phyloP scores from a whole-genome alignment of 352 stramenopile species.

The Thalassiosira hispida region DNA sequence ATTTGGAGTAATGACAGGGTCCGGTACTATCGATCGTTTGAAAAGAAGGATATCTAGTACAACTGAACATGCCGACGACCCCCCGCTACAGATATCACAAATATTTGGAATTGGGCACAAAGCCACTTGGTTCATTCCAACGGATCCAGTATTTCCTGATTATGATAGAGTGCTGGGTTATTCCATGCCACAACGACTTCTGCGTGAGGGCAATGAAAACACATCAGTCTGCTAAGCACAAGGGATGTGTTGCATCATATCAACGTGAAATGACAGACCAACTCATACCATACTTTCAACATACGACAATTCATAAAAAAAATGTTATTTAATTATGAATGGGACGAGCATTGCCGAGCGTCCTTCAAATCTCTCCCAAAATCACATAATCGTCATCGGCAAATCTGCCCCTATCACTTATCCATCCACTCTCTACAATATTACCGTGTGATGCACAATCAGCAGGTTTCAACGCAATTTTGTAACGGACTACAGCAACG shows the following conservation, averaged over 20 bases:
- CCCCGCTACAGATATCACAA: constrained; percentile 67
- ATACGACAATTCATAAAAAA: too few relatives aligned
- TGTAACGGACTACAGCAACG: constrained; percentile 48
- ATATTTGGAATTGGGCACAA: constrained; percentile 68
- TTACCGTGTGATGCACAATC: constrained; percentile 20
- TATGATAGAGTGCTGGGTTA: constrained; percentile 54
- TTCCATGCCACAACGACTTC: constrained; percentile 36
- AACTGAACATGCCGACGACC: constrained; percentile 74
- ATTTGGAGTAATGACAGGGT: constrained; percentile 84
- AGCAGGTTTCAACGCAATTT: constrained; percentile 34
- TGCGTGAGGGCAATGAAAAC: constrained; percentile 32
- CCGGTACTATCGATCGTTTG: constrained; percentile 87
- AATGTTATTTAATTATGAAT: too few relatives aligned
- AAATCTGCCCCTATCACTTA: constrained; percentile 50
- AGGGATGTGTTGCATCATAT: too few relatives aligned
- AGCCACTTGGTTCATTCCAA: constrained; percentile 62
- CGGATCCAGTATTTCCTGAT: constrained; percentile 67
- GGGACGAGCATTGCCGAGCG: too few relatives aligned
- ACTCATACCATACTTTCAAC: neutral
- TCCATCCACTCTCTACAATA: constrained; percentile 34
- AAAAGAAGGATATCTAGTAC: constrained; percentile 84
- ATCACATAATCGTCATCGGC: constrained; percentile 56
- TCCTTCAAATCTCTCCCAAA: constrained; percentile 37
- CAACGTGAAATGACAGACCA: neutral
- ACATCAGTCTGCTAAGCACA: constrained; percentile 2